Base-by-base conservation (phyloP, 345 rosid genomes). In the Atalantia buxifolia region DNA sequence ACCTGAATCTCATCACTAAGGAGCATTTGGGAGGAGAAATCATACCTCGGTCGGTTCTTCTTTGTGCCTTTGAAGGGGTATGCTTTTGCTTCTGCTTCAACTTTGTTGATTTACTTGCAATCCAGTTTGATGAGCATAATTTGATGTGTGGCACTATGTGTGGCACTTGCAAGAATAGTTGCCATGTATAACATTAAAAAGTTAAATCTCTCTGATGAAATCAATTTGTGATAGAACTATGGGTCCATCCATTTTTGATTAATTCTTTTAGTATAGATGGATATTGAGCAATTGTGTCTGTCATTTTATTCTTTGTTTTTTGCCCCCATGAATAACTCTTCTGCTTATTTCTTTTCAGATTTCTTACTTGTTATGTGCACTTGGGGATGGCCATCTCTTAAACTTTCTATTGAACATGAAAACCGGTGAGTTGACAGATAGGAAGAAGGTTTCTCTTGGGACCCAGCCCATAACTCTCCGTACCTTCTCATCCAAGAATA, bases 61-160 rank as follows among this genome's bases (percentile, higher is more conserved):
- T 92, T 18, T 95, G 97, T 86, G 87, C 95, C 57, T 95, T 93
- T 78, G 98, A 95, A 90, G 97, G 97, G 97, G 98, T 95, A 94
- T 80, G 89, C 33, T 72, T 74, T 33, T 81, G 22, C 72, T 67
- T 25, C 40, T 81, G 24, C 75, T 67, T 22, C 38, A 67, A 27
- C 75, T 28, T 71, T 25, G 5, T 28, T 16, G 19, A 65, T 50
- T 76, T 33, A 16, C 4, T 50, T 25, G 9, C 56, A n/a, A 55
- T 55, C 33, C 18, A 35, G 25, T 38, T 31, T 76, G 30, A 3
- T 6, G 57, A 55, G 10, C 53, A 7, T n/a, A n/a, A 16, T 40
- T 56, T 56, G 25, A 25, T 21, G 27, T 18, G n/a, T 76, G 63
- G 31, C 73, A 55, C 48, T 25, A 25, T 21, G 27, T 18, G n/a